Evolutionary conservation across 495 filamentous ascomycete genomes (phyloP), one percentile per base, ranked within the genome.

Genomic region (Amniculicola lignicola): DNA sequence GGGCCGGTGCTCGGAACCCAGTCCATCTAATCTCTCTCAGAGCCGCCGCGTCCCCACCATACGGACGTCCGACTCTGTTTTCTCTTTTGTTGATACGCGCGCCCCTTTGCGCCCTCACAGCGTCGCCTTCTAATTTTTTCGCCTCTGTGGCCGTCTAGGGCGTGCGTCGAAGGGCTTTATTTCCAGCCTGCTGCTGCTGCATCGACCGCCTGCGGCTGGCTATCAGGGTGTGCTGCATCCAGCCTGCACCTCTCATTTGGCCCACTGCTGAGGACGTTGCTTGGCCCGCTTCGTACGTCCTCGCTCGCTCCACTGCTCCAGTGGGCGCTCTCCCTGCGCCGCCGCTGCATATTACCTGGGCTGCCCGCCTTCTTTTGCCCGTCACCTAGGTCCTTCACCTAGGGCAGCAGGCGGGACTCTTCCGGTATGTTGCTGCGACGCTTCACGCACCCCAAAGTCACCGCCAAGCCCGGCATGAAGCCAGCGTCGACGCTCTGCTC

Each of bases 301-400:
- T 33, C 29, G 29, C 29, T 33, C n/a, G 29, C 9, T 18, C 36
- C 24, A 39, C 47, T 39, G 46, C 46, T 42, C 55, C 55, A 43
- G 28, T 54, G 21, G 54, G 49, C 48, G 12, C 16, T 33, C 33
- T 46, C 53, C 56, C 49, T 53, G 48, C 56, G 40, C 56, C 42
- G 56, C 56, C 24, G 49, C 54, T 59, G 56, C 56, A 53, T 59
- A 59, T 47, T 59, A 59, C 43, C 45, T 39, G 18, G 24, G 29
- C 41, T 35, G 6, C 24, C 54, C 45, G 27, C 48, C 46, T 36
- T 19, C 31, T 40, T 6, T 27, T 48, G 48, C 56, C 39, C 49
- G 29, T 54, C 49, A 59, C 56, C 56, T 59, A 53, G 56, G 56
- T 53, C 56, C 35, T 59, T 31, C 48, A 58, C 56, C 56, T 53